Evolutionary conservation across 768 basidiomycete species (phyloP).

Genomic region (Saitozyma podzolica): DNA sequence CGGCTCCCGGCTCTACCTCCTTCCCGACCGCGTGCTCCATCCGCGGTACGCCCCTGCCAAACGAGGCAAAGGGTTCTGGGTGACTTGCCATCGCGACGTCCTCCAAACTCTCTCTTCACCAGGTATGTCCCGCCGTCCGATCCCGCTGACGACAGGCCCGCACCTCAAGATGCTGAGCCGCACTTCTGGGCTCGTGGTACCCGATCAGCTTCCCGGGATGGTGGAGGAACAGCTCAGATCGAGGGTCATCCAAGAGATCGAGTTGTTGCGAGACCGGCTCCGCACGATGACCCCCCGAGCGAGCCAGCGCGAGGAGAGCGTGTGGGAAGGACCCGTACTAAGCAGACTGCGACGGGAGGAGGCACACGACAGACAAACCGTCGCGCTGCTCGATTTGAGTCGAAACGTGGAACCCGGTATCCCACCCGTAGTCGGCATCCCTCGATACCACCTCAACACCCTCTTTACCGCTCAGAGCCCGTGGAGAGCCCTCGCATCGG

Average conservation of each 20-base stretch:
- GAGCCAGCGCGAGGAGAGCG: not conserved
- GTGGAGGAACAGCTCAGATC: not conserved
- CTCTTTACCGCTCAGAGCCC: not conserved
- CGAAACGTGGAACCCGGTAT: not conserved
- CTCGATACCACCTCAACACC: not conserved
- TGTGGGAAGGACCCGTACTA: not conserved
- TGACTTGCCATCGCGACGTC: not conserved
- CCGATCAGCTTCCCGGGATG: not conserved
- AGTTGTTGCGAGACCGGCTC: not conserved
- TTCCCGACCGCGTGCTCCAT: slow-evolving; percentile 5
- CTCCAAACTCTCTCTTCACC: not conserved
- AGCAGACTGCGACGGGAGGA: not conserved
- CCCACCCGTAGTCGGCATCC: not conserved
- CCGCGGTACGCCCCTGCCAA: not conserved
- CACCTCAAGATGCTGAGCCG: not conserved
- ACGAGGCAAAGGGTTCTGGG: slow-evolving; percentile 5
- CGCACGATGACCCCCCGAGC: not conserved
- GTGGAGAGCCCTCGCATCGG: not conserved
- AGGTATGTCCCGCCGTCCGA: not conserved
- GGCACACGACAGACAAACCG: not conserved
- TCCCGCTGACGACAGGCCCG: not conserved
- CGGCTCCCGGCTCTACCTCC: not conserved
- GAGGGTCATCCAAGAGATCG: not conserved
- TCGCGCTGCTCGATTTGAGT: not conserved
- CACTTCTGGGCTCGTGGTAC: not conserved